Evolutionary conservation across 2,329 filamentous ascomycete genomes (phyloP).

Genomic region (Madurella mycetomatis): DNA sequence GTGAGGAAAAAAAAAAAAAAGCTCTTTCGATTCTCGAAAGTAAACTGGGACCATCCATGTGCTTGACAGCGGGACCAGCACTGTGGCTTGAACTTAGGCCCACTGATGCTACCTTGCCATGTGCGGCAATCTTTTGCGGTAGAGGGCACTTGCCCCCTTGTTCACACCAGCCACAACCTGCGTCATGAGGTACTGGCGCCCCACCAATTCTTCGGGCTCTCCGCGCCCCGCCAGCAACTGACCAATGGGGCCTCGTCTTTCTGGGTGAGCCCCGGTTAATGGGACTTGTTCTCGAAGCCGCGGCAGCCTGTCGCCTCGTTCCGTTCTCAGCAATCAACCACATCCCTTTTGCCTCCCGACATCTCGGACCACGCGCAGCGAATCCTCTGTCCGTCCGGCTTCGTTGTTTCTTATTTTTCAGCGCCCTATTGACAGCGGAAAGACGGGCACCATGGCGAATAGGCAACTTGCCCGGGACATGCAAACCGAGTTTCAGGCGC

Average conservation of each 20-base stretch:
- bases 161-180: constrained; percentile 13
- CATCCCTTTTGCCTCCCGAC: background rate
- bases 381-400: too few species aligned
- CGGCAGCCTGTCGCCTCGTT: background rate
- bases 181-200: constrained; percentile 15
- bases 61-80: constrained; percentile 13
- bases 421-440: background rate
- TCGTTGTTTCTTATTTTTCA: background rate
- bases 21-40: constrained; percentile 18
- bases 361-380: background rate
- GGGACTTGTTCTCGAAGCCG: background rate
- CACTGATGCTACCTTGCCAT: constrained; percentile 9
- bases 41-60: constrained; percentile 20
- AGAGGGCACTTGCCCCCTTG: background rate
- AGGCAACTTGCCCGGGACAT: constrained; percentile 56
- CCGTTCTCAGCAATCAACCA: background rate
- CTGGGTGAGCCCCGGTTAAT: background rate
- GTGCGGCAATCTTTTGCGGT: constrained; percentile 1
- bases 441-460: constrained; percentile 47
- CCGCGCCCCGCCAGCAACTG: constrained; percentile 3
- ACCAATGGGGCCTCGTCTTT: constrained; percentile 1
- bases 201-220: constrained; percentile 1
- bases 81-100: constrained; percentile 18
- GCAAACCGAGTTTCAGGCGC: constrained; percentile 60
- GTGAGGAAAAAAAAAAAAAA: constrained; percentile 13